Evolutionary conservation across 2,329 filamentous ascomycete species (phyloP).

Genomic region (Xylariaceae sp.): DNA sequence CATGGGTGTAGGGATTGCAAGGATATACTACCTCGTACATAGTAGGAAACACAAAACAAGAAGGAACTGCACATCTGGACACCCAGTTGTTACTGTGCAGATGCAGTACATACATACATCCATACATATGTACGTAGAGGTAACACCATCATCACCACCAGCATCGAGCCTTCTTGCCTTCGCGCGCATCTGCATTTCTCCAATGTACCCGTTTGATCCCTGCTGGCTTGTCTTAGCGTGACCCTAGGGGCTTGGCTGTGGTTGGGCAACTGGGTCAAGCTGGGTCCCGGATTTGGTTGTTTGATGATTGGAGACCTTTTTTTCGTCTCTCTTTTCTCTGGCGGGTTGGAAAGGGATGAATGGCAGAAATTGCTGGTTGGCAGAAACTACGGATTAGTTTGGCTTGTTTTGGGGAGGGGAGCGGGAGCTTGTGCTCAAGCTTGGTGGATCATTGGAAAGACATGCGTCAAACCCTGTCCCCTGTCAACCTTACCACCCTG

Average conservation of each 20-base stretch:
- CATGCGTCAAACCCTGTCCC: neutral
- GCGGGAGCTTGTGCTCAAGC: neutral
- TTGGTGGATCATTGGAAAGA: neutral
- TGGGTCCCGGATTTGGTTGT: no score
- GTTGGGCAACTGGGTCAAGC: neutral
- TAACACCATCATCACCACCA: no score
- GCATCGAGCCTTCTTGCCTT: no score
- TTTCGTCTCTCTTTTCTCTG: neutral
- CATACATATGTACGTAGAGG: no score
- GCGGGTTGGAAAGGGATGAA: neutral
- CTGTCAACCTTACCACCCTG: neutral
- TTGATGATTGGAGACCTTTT: neutral
- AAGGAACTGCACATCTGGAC: neutral
- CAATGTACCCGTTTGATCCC: neutral
- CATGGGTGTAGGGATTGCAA: neutral
- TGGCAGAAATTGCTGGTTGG: neutral
- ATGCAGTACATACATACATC: no score
- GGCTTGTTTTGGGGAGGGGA: no score
- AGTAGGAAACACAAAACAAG: neutral
- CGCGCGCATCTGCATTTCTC: neutral
- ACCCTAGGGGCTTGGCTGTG: neutral
- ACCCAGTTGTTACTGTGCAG: no score
- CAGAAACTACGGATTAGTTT: no score
- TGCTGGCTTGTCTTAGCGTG: neutral
- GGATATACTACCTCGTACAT: neutral